Percentiles rank a stretch among this genome's conserved stretches.
phyloP scores from a whole-genome alignment of 306 rosid genomes.

The Boehmeria nivea region DNA sequence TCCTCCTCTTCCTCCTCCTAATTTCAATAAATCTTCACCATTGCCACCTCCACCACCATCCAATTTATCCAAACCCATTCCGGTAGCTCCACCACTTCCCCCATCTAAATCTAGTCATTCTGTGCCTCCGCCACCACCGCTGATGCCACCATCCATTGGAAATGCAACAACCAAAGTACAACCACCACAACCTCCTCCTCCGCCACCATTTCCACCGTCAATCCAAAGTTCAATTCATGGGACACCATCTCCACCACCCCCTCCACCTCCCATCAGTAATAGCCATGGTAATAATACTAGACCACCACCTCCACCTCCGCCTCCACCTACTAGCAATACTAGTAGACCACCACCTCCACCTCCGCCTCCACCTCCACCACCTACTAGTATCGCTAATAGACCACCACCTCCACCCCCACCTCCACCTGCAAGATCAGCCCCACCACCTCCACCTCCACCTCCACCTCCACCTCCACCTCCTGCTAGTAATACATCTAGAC shows the following conservation, averaged over 20 bases:
- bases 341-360: conserved; percentile 44
- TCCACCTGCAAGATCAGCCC: conserved; percentile 40
- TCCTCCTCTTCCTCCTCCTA: conserved; percentile 15
- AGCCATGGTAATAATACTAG: too few relatives aligned
- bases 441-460: conserved; percentile 56
- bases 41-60: conserved; percentile 11
- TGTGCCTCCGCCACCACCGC: conserved; percentile 7
- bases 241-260: conserved; percentile 12
- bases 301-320: conserved; percentile 37
- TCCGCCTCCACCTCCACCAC: conserved; percentile 34
- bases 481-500: too few relatives aligned
- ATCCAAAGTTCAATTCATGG: background rate
- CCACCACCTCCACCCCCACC: conserved; percentile 24
- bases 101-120: conserved; percentile 14
- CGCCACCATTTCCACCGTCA: conserved; percentile 4
- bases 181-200: conserved; percentile 27
- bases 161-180: background rate
- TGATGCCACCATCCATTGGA: background rate
- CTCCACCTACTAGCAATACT: conserved; percentile 26
- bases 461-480: conserved; percentile 35
- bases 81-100: conserved; percentile 14
- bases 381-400: conserved; percentile 4
- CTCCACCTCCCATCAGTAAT: conserved; percentile 28
- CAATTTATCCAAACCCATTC: conserved; percentile 11
- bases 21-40: background rate